Conservation (phyloP, 1,284 basidiomycete species). For the Afroboletus lepidellus region DNA sequence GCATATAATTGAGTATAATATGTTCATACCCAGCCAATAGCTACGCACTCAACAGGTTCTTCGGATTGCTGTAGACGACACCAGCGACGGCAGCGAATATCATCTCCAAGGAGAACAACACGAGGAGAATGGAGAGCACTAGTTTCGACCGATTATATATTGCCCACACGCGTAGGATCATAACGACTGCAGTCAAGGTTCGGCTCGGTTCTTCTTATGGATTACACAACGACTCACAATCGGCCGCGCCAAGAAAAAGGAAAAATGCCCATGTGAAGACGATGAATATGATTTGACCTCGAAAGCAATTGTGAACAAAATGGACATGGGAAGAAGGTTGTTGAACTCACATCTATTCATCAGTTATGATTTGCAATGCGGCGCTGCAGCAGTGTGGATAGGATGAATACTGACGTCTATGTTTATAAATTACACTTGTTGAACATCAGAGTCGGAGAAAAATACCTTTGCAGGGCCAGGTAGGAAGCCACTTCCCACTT, state of each 20-base stretch:
- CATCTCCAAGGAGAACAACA: background rate
- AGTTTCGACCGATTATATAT: background rate
- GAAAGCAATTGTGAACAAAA: background rate
- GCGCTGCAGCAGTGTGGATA: background rate
- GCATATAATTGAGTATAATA: too few species aligned
- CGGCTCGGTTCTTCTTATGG: background rate
- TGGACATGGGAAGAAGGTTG: background rate
- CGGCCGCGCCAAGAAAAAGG: background rate
- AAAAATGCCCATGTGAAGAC: background rate
- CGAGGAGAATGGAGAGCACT: background rate
- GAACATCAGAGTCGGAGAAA: background rate
- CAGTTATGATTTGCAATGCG: background rate
- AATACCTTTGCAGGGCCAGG: background rate
- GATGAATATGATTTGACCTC: background rate
- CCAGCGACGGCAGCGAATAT: background rate
- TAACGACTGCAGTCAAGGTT: background rate
- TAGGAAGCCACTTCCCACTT: background rate
- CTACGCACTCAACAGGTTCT: background rate
- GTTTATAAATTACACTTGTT: too few species aligned
- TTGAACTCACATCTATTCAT: background rate
- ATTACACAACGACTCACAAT: background rate
- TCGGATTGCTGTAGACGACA: background rate
- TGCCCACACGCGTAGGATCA: background rate
- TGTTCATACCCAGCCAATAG: background rate
- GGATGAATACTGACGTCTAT: background rate